Evolutionary conservation across 192 early-diverging fungal species (phyloP).

Genomic region (Coemansia sp.): DNA sequence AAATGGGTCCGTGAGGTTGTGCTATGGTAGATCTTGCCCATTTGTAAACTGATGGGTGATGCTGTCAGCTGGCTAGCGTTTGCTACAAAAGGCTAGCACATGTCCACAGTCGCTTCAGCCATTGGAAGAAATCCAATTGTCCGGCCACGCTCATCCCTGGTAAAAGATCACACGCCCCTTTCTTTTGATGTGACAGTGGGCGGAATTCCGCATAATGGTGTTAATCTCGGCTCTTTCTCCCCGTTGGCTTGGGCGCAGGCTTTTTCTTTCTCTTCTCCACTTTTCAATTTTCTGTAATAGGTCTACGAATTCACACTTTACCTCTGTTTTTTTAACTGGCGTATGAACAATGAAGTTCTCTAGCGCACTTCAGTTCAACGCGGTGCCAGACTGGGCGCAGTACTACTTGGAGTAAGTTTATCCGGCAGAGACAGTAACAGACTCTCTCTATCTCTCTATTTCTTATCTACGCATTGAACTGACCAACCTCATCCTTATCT

Average conservation of each 20-base stretch:
- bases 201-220: neutral
- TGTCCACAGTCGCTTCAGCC: neutral
- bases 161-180: neutral
- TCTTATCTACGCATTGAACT: constrained; percentile 2
- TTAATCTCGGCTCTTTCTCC: neutral
- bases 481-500: neutral
- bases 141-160: neutral
- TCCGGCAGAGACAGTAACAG: neutral
- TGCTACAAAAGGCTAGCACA: neutral
- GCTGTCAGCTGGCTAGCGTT: neutral
- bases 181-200: neutral
- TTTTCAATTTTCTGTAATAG: neutral
- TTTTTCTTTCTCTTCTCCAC: neutral
- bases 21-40: too few species aligned
- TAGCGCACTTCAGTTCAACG: constrained; percentile 88
- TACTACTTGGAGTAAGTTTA: constrained; percentile 71
- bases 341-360: constrained; percentile 84
- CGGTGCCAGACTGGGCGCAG: constrained; percentile 83
- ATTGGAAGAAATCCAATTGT: neutral
- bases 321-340: neutral
- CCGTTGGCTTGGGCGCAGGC: neutral
- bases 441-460: neutral
- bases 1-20: too few species aligned
- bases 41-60: neutral
- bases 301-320: neutral